Evolutionary conservation across 805 yeast genomes (phyloP).

Genomic region (Torulaspora maleeae): DNA sequence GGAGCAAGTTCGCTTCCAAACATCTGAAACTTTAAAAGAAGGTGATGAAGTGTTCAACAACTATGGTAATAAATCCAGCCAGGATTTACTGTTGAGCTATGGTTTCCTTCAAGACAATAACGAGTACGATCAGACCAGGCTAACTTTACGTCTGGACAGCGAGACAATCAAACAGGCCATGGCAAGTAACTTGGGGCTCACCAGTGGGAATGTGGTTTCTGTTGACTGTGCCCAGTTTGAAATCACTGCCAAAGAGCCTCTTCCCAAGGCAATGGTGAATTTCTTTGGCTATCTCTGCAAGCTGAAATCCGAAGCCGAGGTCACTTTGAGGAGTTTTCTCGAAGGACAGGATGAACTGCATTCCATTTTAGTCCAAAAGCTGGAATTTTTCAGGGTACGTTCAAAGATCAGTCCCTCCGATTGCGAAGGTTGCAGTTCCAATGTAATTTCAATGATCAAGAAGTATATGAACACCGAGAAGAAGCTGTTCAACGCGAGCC

Average conservation of each 20-base stretch:
- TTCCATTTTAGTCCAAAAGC: conserved; percentile 49
- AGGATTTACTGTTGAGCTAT: conserved; percentile 72
- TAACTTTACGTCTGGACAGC: conserved; percentile 52
- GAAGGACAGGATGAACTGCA: conserved; percentile 57
- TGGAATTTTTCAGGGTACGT: conserved; percentile 36
- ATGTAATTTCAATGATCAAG: conserved; percentile 36
- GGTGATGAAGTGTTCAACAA: conserved; percentile 65
- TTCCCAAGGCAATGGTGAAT: conserved; percentile 46
- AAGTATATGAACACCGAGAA: conserved; percentile 49
- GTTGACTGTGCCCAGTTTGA: conserved; percentile 40
- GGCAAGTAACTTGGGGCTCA: conserved; percentile 38
- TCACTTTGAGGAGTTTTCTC: conserved; percentile 51
- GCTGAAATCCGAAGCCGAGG: conserved; percentile 43
- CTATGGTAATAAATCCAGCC: conserved; percentile 86
- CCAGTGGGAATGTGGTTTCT: conserved; percentile 34
- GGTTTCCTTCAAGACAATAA: conserved; percentile 67
- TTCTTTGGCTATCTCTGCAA: conserved; percentile 54
- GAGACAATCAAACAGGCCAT: conserved; percentile 32
- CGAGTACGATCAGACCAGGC: conserved; percentile 51
- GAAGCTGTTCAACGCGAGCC: conserved; percentile 41
- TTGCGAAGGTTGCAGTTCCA: conserved; percentile 22
- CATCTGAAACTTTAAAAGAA: conserved; percentile 31
- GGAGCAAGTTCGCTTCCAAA: conserved; percentile 40
- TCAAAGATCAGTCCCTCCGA: conserved; percentile 28
- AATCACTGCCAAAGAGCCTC: conserved; percentile 32